Evolutionary conservation across 169 alveolate species (phyloP).

Genomic region (Plasmodium vivax): DNA sequence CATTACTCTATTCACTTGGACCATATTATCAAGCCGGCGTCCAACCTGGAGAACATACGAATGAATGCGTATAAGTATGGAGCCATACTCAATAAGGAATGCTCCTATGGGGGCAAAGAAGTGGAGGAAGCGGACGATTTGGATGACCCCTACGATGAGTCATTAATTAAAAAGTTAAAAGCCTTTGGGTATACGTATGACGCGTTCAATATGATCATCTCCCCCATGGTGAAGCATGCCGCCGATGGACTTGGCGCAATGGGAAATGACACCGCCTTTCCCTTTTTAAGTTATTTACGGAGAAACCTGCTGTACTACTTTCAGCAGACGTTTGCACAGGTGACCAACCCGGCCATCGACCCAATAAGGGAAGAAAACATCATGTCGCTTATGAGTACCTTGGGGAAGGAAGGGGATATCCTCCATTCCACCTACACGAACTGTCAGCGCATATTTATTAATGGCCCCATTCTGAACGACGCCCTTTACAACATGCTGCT

Average conservation of each 20-base stretch:
- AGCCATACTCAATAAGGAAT: conserved; percentile 21
- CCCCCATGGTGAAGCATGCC: conserved; percentile 74
- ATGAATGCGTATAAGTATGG: conserved; percentile 75
- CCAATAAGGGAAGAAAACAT: conserved; percentile 85
- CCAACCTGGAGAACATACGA: conserved; percentile 75
- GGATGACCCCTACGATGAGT: conserved; percentile 44
- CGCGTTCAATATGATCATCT: conserved; percentile 71
- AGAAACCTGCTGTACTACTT: conserved; percentile 80
- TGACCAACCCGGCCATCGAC: conserved; percentile 86
- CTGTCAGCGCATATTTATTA: conserved; percentile 72
- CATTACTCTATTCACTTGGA: conserved; percentile 71
- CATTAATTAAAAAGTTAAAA: conserved; percentile 70
- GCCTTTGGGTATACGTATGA: conserved; percentile 78
- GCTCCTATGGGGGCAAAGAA: not conserved
- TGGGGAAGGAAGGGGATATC: conserved; percentile 81
- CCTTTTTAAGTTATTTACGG: conserved; percentile 77
- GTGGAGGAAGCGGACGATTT: not conserved
- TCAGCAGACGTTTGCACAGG: conserved; percentile 84
- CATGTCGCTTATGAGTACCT: conserved; percentile 81
- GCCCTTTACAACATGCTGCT: conserved; percentile 49
- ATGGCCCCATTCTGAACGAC: conserved; percentile 74
- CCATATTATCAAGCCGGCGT: conserved; percentile 62
- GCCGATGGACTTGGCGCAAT: conserved; percentile 76
- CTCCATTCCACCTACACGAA: conserved; percentile 36
- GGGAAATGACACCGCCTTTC: conserved; percentile 77